Conservation (phyloP, 2,329 filamentous ascomycete species). For the Fonsecaea pedrosoi region DNA sequence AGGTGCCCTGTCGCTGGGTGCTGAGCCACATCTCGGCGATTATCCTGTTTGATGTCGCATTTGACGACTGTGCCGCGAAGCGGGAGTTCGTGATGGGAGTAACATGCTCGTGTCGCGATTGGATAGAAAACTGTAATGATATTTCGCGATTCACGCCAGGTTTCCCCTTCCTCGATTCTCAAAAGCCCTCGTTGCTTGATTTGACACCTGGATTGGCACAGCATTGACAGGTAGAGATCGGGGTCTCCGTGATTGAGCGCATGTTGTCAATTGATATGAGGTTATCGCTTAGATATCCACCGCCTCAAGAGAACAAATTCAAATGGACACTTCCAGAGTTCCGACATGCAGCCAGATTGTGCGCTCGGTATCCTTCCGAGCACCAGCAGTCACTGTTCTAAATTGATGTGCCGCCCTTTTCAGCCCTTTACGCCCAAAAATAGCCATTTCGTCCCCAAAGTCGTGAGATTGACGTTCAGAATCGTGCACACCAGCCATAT, state of each 20-base stretch:
- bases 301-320: not conserved
- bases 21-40: conserved; percentile 14
- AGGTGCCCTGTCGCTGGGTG: conserved; percentile 2
- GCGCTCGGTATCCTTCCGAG: not conserved
- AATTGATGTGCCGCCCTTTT: conserved; percentile 7
- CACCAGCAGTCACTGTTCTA: not conserved
- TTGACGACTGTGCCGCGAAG: not conserved
- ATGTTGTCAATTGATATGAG: not conserved
- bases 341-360: not conserved
- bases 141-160: not conserved
- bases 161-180: not conserved
- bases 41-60: conserved; percentile 8
- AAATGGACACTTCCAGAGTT: not conserved
- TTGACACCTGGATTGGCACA: conserved; percentile 3
- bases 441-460: conserved; percentile 53
- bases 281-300: not conserved
- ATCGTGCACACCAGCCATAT: conserved; percentile 64
- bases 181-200: not conserved
- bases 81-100: not conserved
- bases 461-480: conserved; percentile 54
- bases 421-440: conserved; percentile 51
- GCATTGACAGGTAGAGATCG: not conserved
- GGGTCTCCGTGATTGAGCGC: not conserved
- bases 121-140: not conserved
- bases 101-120: not conserved